Base-by-base conservation (phyloP, 495 filamentous ascomycete species). In the Cryomyces minteri region DNA sequence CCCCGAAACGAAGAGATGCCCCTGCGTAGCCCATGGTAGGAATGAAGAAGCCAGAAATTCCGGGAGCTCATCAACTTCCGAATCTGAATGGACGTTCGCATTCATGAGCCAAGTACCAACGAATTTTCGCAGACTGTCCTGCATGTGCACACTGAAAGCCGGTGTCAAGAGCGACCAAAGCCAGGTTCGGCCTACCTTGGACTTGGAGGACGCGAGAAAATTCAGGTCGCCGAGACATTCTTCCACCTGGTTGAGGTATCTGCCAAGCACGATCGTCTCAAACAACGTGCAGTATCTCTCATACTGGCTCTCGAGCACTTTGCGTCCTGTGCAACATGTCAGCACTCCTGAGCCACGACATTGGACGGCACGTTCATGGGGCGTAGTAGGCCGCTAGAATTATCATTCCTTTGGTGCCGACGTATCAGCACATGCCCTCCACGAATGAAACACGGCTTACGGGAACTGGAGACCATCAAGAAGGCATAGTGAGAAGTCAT, bases 161-260 rank as follows among this genome's bases (percentile, higher is more conserved):
- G 60, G 46, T 5, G 45, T 47, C 5, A 66, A 46, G 4, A 64
- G 50, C 37, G 43, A 39, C 12, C 32, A 48, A 10, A 58, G 44
- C 57, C 57, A 60, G 30, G 39, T 41, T 7, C 43, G 18, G 14
- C 43, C 28, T 5, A 60, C 36, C 0, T 48, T n/a, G 7, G 50
- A 58, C 4, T 36, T 36, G 14, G 54, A 11, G 5, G 48, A 43
- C 28, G 54, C 41, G 1, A 65, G 44, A 5, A 42, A 40, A 12
- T 53, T 43, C 3, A 66, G 51, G 14, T 64, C 62, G n/a, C 34
- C 38, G 25, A 59, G 41, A 44, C 61, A 60, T 5, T 55, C 64
- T 34, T 59, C 32, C 11, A 63, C 54, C 45, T 67, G 64, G 46
- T 67, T 67, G 28, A 58, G 41, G 47, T 65, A 65, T 6, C 64